phyloP scores from a whole-genome alignment of 345 rosid genomes.

The Syzygium jambos region DNA sequence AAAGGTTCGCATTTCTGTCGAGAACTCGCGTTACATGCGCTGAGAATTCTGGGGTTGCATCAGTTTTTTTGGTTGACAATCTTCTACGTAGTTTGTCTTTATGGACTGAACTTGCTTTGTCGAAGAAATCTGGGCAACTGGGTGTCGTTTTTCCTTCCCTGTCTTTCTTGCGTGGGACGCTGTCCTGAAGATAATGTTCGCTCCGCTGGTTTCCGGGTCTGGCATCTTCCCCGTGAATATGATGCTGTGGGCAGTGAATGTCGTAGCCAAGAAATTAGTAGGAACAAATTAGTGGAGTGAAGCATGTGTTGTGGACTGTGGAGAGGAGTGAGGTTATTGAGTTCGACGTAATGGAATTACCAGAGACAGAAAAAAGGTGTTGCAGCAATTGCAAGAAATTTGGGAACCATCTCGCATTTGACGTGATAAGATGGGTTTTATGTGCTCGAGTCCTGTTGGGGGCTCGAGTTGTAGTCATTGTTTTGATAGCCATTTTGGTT shows the following conservation, averaged over 20 bases:
- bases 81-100: background rate
- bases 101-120: background rate
- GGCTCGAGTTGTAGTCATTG: background rate
- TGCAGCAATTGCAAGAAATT: background rate
- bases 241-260: background rate
- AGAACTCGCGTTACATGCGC: background rate
- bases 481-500: background rate
- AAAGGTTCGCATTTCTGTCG: slow-evolving; percentile 3
- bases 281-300: background rate
- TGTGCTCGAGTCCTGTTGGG: background rate
- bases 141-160: background rate
- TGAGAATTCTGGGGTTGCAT: background rate
- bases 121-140: background rate
- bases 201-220: background rate
- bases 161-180: background rate
- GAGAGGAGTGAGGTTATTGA: background rate
- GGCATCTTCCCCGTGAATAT: background rate
- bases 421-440: background rate
- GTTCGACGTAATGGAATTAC: background rate
- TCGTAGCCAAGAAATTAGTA: background rate
- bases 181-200: background rate
- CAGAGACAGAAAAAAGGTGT: background rate
- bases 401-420: background rate
- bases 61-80: background rate
- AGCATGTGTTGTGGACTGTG: background rate